These are phyloP conservation scores for Thyridium curvatum DNA, from an alignment of 2,329 filamentous ascomycete species.

Conservation along the genomic window DNA sequence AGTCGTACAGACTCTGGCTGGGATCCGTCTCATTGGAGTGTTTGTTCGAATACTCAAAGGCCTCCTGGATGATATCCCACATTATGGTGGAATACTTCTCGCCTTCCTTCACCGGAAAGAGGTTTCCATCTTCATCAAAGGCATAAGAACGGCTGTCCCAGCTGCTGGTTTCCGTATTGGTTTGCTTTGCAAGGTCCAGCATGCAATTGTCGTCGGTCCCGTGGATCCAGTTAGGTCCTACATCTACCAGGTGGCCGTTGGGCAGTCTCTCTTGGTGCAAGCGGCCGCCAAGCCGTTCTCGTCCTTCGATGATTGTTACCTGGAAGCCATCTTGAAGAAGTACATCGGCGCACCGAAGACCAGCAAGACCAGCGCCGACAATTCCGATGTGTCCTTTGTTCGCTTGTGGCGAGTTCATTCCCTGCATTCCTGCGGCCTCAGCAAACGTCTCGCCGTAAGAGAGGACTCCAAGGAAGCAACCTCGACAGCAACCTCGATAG, in stretches of 20 bases:
- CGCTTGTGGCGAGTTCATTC: conserved; percentile 15
- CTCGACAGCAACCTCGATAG: background rate
- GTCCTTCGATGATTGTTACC: conserved; percentile 65
- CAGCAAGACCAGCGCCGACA: conserved; percentile 65
- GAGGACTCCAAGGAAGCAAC: conserved; percentile 4
- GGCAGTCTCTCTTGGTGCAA: conserved; percentile 45
- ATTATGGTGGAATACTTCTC: conserved; percentile 45
- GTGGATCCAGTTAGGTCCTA: conserved; percentile 77
- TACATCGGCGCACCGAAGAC: conserved; percentile 64
- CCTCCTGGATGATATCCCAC: conserved; percentile 63
- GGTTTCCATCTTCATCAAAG: conserved; percentile 48
- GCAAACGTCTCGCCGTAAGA: conserved; percentile 11
- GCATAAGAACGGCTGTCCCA: conserved; percentile 49
- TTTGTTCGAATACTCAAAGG: conserved; percentile 60
- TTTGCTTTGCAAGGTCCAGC: conserved; percentile 57
- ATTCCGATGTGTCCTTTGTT: conserved; percentile 52
- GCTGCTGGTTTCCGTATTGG: conserved; percentile 40
- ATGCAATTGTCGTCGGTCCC: conserved; percentile 68
- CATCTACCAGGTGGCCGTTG: conserved; percentile 44
- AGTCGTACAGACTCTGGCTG: conserved; percentile 45
- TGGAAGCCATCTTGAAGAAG: conserved; percentile 57
- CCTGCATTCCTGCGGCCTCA: conserved; percentile 7
- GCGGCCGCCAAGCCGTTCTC: conserved; percentile 61
- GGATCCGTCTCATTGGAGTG: conserved; percentile 40
- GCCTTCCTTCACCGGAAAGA: conserved; percentile 39